A percentile compares a stretch with the other conserved stretches of the same genome.
phyloP scores from a whole-genome alignment of 805 yeast genomes.

The Alloascoidea africana region DNA sequence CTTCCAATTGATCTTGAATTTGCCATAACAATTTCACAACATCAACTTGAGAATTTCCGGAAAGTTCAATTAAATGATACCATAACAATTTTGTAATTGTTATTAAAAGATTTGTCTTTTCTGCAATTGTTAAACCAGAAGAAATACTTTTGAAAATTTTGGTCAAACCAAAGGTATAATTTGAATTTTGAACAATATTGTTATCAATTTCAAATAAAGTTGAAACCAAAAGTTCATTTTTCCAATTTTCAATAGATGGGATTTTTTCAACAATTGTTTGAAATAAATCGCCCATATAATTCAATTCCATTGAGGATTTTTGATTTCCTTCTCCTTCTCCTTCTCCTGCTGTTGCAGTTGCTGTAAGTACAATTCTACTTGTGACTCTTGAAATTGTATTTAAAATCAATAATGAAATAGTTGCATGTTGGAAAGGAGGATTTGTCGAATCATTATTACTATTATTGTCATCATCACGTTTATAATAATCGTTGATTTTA shows the following conservation, averaged over 20 bases:
- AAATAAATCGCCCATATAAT: slow-evolving; percentile 21
- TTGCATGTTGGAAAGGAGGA: slow-evolving; percentile 27
- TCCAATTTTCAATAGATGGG: slow-evolving; percentile 25
- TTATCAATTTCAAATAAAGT: too few species aligned
- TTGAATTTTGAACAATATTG: too few species aligned
- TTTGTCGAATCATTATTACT: slow-evolving; percentile 13
- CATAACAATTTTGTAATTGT: slow-evolving; percentile 33
- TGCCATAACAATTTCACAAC: slow-evolving; percentile 50
- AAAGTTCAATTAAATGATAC: slow-evolving; percentile 31
- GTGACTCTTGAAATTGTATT: slow-evolving; percentile 15
- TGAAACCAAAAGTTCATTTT: slow-evolving; percentile 18
- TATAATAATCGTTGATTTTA: slow-evolving; percentile 21
- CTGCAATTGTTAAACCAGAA: slow-evolving; percentile 15
- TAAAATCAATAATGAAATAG: slow-evolving; percentile 27
- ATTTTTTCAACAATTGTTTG: slow-evolving; percentile 20
- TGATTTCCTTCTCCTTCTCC: too few species aligned
- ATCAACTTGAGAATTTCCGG: slow-evolving; percentile 53
- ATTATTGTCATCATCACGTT: slow-evolving; percentile 17
- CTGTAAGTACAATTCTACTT: too few species aligned
- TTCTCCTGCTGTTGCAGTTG: too few species aligned
- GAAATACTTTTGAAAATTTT: slow-evolving; percentile 23
- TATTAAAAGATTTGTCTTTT: slow-evolving; percentile 25
- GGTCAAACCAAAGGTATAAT: too few species aligned
- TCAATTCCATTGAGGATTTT: slow-evolving; percentile 9
- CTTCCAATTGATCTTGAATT: slow-evolving; percentile 35